Percentiles rank a stretch among this genome's conserved stretches.
phyloP scores from a whole-genome alignment of 2,329 filamentous ascomycete species.

The Aspergillus pseudonomiae region DNA sequence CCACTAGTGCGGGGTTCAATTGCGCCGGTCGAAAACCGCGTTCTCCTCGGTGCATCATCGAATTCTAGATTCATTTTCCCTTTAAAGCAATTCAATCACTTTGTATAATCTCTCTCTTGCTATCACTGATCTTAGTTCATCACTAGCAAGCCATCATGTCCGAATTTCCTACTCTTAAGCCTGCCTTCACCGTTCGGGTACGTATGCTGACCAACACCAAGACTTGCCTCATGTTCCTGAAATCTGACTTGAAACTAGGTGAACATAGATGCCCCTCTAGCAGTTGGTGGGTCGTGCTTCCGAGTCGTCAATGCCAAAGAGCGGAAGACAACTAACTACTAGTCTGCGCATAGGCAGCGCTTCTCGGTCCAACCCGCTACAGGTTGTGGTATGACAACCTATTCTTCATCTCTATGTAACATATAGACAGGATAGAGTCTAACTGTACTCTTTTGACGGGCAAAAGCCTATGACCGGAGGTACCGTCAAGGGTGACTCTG shows the following conservation, averaged over 20 bases:
- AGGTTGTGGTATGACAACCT: constrained; percentile 38
- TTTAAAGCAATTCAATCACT: neutral
- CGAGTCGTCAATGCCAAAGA: neutral
- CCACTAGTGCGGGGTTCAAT: constrained; percentile 1
- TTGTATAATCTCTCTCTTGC: neutral
- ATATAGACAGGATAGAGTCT: neutral
- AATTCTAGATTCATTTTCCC: neutral
- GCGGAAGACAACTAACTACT: neutral
- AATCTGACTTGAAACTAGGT: constrained; percentile 27
- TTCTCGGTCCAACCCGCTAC: constrained; percentile 38
- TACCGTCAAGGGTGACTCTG: constrained; percentile 38
- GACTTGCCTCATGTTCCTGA: neutral
- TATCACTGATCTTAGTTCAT: neutral
- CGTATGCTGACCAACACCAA: neutral
- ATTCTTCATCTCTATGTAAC: neutral
- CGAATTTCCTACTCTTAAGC: constrained; percentile 42
- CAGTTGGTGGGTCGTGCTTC: constrained; percentile 34
- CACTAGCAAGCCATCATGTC: constrained; percentile 34
- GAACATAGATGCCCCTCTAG: constrained; percentile 30
- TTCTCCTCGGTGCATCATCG: constrained; percentile 16
- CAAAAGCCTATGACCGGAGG: constrained; percentile 43
- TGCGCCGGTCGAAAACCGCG: neutral
- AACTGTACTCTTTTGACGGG: constrained; percentile 1
- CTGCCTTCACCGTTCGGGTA: constrained; percentile 46
- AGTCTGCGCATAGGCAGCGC: constrained; percentile 34